Conservation (phyloP, 768 basidiomycete genomes). For the Dentipellis sp. region DNA sequence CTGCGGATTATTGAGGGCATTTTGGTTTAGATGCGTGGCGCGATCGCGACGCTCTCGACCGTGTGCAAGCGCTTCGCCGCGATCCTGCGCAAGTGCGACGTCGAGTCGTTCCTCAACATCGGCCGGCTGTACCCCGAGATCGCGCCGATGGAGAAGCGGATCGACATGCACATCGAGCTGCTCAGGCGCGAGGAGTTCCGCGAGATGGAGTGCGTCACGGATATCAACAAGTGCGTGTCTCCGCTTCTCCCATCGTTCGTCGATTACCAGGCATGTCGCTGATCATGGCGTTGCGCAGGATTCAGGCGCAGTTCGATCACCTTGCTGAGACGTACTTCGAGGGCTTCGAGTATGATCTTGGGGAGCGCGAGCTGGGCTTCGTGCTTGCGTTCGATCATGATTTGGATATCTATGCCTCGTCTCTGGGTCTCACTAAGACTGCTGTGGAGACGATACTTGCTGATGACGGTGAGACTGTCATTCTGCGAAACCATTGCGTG, state of each 20-base stretch:
- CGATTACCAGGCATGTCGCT: neutral
- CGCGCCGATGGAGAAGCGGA: constrained; percentile 78
- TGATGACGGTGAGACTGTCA: constrained; percentile 54
- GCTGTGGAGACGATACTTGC: constrained; percentile 61
- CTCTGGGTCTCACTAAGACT: constrained; percentile 85
- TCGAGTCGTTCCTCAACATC: constrained; percentile 77
- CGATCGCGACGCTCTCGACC: constrained; percentile 69
- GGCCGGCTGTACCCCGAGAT: constrained; percentile 82
- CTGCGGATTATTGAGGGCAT: neutral
- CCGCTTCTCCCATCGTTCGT: neutral
- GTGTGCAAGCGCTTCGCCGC: constrained; percentile 88
- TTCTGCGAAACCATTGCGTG: neutral
- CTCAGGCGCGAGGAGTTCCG: constrained; percentile 84
- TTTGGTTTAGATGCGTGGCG: constrained; percentile 65
- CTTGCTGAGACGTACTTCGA: constrained; percentile 81
- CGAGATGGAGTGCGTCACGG: constrained; percentile 88
- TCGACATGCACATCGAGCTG: constrained; percentile 86
- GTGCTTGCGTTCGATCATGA: constrained; percentile 80
- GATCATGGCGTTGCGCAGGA: constrained; percentile 32
- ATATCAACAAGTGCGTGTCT: constrained; percentile 68
- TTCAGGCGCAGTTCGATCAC: constrained; percentile 91
- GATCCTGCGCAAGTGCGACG: constrained; percentile 70
- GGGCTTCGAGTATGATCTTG: constrained; percentile 77
- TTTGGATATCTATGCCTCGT: constrained; percentile 88
- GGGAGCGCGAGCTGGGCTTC: constrained; percentile 82